phyloP scores from a whole-genome alignment of 1,139 yeast species.

The Suhomyces ambrosiae region DNA sequence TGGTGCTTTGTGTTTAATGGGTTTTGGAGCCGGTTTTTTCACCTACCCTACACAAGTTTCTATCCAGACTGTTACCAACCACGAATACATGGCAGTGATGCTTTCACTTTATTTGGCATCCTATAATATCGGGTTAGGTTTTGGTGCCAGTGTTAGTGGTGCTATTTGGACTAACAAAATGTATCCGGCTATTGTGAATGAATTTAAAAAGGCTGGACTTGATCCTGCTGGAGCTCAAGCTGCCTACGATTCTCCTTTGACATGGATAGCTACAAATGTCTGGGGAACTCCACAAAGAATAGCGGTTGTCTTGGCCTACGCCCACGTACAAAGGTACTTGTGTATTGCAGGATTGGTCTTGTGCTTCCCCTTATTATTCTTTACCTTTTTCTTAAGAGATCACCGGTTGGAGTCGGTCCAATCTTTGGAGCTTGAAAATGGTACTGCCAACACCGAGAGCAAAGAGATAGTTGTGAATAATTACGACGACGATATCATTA shows the following conservation, averaged over 20 bases:
- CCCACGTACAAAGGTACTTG: conserved; percentile 58
- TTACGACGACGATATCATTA: conserved; percentile 34
- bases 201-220: conserved; percentile 19
- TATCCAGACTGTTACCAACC: conserved; percentile 61
- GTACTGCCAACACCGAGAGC: conserved; percentile 13
- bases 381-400: conserved; percentile 57
- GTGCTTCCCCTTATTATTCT: conserved; percentile 52
- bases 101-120: conserved; percentile 57
- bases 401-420: conserved; percentile 46
- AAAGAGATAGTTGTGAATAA: conserved; percentile 42
- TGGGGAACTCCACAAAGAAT: conserved; percentile 66
- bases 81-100: conserved; percentile 66
- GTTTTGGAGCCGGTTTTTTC: conserved; percentile 73
- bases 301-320: conserved; percentile 60
- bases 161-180: conserved; percentile 63
- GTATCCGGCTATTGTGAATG: conserved; percentile 29
- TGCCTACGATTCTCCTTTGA: conserved; percentile 59
- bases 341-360: conserved; percentile 56
- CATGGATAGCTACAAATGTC: conserved; percentile 45
- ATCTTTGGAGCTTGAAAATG: conserved; percentile 31
- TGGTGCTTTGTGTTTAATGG: conserved; percentile 66
- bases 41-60: conserved; percentile 69
- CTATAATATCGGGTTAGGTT: conserved; percentile 63
- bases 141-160: conserved; percentile 58
- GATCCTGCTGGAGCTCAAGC: conserved; percentile 34